Evolutionary conservation across 345 rosid species (phyloP), one percentile per base, ranked within the genome.

Genomic region (Gossypium raimondii): DNA sequence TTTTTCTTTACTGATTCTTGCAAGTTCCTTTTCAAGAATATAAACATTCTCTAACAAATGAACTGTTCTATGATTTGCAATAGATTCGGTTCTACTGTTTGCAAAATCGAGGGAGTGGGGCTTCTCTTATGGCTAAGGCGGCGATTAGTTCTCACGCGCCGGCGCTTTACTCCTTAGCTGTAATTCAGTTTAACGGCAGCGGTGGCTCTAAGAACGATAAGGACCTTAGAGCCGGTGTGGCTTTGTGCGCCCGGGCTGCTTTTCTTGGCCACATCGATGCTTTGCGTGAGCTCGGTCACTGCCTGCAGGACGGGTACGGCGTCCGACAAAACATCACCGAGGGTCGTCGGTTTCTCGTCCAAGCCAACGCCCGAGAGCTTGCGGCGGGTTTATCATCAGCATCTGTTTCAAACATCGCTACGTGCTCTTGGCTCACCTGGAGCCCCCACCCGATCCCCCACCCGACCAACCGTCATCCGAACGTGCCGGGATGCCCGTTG

Each of bases 101-200:
- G 17, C 89, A 88, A 73, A 91, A 84, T 75, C 83, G 96, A 67
- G 93, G 90, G 14, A 91, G 93, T 75, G 99, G 99, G 12, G 96
- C 96, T 55, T 91, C 98, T 8, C 78, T 95, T 0, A 93, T 95
- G 96, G 99, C 99, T 7, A 93, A 87, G 82, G 97, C 99, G 6
- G 99, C 98, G 83, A 88, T 90, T 78, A 81, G 81, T 18, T 89
- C 94, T 9, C 92, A 95, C 89, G 96, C 97, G 75, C 93, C 87
- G 65, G 89, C 98, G 0, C 85, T 95, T 0, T 93, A 95, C 77
- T 95, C 99, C 0, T 83, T 95, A 2, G 93, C 99, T 1, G 96
- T 95, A 65, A 88, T 95, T 34, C 98, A 91, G 83, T 95, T 95
- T 82, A 95, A 95, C 78, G 99, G 99, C 74, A 95, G 98, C 86